Conservation (phyloP, 192 early-diverging fungal species). For the Radiomyces spectabilis region DNA sequence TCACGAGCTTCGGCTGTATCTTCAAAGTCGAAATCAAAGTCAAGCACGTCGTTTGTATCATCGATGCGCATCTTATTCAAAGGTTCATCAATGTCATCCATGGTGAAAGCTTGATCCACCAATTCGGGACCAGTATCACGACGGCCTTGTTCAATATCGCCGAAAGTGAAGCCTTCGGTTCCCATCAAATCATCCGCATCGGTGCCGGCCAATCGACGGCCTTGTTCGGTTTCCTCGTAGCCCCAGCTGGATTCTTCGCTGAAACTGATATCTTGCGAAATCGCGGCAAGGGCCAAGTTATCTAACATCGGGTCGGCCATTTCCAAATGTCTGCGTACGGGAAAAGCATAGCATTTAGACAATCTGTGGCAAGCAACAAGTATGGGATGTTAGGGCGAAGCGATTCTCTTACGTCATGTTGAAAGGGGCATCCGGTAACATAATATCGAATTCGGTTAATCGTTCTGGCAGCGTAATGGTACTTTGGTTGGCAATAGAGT, state of each 20-base stretch:
- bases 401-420: constrained; percentile 8
- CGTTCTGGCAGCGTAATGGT: constrained; percentile 85
- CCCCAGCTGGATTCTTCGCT: constrained; percentile 8
- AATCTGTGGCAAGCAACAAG: neutral
- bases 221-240: constrained; percentile 3
- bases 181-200: constrained; percentile 24
- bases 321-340: neutral
- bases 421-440: constrained; percentile 67
- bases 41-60: constrained; percentile 29
- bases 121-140: constrained; percentile 35
- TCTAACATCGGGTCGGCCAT: constrained; percentile 5
- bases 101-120: constrained; percentile 18
- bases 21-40: constrained; percentile 22
- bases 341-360: neutral
- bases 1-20: neutral
- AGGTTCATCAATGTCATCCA: constrained; percentile 23
- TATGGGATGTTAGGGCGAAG: neutral
- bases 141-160: constrained; percentile 51
- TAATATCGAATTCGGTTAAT: constrained; percentile 87
- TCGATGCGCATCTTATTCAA: constrained; percentile 21
- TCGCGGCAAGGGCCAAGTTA: constrained; percentile 9
- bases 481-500: constrained; percentile 55
- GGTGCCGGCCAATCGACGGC: neutral
- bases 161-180: constrained; percentile 29
- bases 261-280: constrained; percentile 14